Percentiles rank a stretch among this genome's conserved stretches.
These are phyloP conservation scores for Bocquillonia castaneifolia DNA, from an alignment of 441 rosid species.

Conservation along the genomic window DNA sequence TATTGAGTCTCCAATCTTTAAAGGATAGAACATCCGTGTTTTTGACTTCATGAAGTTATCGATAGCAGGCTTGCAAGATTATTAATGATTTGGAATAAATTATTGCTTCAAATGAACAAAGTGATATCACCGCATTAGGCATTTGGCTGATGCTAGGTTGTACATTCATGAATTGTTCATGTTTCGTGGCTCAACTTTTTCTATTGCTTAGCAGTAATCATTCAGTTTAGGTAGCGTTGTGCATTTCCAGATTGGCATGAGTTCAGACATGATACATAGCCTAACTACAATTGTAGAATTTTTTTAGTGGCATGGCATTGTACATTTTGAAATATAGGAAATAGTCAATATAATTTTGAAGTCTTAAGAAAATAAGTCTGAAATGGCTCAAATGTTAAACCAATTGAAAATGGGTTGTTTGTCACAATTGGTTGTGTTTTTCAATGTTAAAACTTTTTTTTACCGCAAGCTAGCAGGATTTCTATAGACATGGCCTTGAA, in stretches of 20 bases:
- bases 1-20: neutral
- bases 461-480: neutral
- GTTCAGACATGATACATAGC: neutral
- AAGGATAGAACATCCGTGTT: neutral
- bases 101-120: slow-evolving; percentile 6
- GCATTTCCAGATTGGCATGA: neutral
- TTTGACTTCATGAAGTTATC: neutral
- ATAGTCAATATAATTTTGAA: no score
- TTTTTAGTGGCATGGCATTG: neutral
- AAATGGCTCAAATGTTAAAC: neutral
- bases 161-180: neutral
- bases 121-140: neutral
- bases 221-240: neutral
- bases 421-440: neutral
- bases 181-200: neutral
- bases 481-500: neutral
- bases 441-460: neutral
- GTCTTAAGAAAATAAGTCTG: neutral
- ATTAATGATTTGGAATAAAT: neutral
- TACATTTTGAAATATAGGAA: neutral
- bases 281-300: neutral
- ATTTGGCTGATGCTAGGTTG: neutral
- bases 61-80: neutral
- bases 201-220: neutral
- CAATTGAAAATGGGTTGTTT: neutral